phyloP scores from a whole-genome alignment of 805 yeast genomes.

The Soucietia sequanensis region DNA sequence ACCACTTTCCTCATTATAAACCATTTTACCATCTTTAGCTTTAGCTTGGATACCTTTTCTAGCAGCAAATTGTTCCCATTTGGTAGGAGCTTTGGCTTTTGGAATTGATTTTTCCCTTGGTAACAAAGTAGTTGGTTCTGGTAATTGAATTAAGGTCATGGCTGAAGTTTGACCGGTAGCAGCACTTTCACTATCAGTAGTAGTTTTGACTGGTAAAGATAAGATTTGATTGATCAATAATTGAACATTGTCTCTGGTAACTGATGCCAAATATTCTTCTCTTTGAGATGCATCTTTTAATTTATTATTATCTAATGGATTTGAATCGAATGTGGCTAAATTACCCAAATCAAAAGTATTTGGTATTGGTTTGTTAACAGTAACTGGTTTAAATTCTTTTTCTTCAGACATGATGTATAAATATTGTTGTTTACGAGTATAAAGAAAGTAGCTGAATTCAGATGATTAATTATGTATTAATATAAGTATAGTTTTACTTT shows the following conservation, averaged over 20 bases:
- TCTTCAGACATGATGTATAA: conserved; percentile 16
- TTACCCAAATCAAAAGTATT: conserved; percentile 88
- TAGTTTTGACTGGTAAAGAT: conserved; percentile 83
- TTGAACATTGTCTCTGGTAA: conserved; percentile 91
- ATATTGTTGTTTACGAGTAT: too few species aligned
- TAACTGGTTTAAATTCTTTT: conserved; percentile 59
- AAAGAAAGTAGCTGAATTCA: too few species aligned
- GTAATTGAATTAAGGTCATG: conserved; percentile 80
- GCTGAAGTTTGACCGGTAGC: conserved; percentile 66
- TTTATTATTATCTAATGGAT: conserved; percentile 69
- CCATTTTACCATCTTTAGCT: conserved; percentile 85
- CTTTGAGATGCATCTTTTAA: conserved; percentile 53
- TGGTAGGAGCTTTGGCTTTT: conserved; percentile 86
- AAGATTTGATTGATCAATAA: conserved; percentile 85
- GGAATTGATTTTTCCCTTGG: conserved; percentile 98
- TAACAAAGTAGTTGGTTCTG: conserved; percentile 74
- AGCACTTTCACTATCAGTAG: conserved; percentile 67
- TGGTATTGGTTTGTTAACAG: conserved; percentile 90
- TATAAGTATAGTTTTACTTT: too few species aligned
- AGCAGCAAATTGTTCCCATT: conserved; percentile 96
- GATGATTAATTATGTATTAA: too few species aligned
- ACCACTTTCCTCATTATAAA: conserved; percentile 82
- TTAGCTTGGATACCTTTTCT: conserved; percentile 92
- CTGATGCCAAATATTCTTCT: conserved; percentile 61
- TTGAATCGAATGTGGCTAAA: conserved; percentile 84